Evolutionary conservation across 2,329 filamentous ascomycete species (phyloP), one percentile per base, ranked within the genome.

Genomic region (Leptographium procerum): DNA sequence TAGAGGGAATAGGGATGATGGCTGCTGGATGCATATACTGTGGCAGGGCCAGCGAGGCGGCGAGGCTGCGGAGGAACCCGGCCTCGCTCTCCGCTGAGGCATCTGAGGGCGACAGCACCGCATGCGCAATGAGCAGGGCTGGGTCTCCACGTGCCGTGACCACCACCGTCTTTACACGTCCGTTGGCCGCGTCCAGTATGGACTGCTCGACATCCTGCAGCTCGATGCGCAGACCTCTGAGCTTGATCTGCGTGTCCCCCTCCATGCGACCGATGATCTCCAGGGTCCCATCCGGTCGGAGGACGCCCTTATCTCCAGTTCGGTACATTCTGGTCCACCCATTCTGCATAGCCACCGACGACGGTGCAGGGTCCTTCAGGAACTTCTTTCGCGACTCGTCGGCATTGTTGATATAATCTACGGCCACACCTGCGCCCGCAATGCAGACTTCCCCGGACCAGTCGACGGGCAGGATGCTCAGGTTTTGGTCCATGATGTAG

Each of bases 211-310:
- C 31, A 13, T 55, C 56, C 58, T 83, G 80, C 9, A 84, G 74
- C 66, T 84, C 80, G 52, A 84, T 77, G 26, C 81, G 77, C 66
- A 83, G 83, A 8, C 81, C 80, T 75, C 82, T 81, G 65, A 84
- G 75, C 68, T 84, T 84, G 59, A 84, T 77, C 65, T 84, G 81
- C 60, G 83, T 80, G 62, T 84, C 81, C n/a, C 72, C 72, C 8
- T 7, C 24, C 24, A 28, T 11, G 43, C 81, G 75, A 3, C 81
- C 80, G 43, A 81, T 73, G 26, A 77, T 79, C 45, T 79, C 72
- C 45, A 84, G 70, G 26, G 72, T 73, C 8, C 81, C 81, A 62
- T 81, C 75, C 2, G 70, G 64, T 34, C 71, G 71, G 80, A 81
- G 83, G 19, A 72, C 71, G 26, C 76, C 79, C 19, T 83, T 71